Base-by-base conservation (phyloP, 1,284 basidiomycete species). In the Heterobasidion irregulare region DNA sequence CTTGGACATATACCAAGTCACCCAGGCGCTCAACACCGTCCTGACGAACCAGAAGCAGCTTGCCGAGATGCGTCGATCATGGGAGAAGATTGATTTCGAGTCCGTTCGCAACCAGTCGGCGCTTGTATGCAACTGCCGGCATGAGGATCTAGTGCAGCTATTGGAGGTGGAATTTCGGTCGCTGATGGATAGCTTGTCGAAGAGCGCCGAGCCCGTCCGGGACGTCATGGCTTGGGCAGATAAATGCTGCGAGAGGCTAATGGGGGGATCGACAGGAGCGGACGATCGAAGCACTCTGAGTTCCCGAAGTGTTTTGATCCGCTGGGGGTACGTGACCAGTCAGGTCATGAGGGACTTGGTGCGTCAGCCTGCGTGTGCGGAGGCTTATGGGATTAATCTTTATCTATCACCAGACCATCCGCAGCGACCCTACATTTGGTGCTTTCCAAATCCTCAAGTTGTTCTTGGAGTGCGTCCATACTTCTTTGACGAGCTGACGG, bases 31-130 rank as follows among this genome's bases (percentile, higher is more conserved):
- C 50, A 87, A 83, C 62, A 91, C 89, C 26, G 89, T 93, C 57
- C 76, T 92, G 53, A 90, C 86, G 49, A 92, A 90, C 67, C 86
- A 83, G 69, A 90, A 91, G 68, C 89, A 92, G 64, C 77, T 93
- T 55, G 67, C 76, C 6, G 90, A 92, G 62, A 93, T 93, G 90
- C 84, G 86, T 52, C 79, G 86, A 56, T 90, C 90, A 32, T 92
- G 89, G 89, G 76, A 81, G 57, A 89, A 88, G 67, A 83, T 93
- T 47, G 89, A 93, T 65, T 93, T 93, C 60, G 90, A 93, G 68
- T 91, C 89, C 34, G 89, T 93, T 51, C 82, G 91, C 58, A 93
- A 93, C 65, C 90, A 93, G 66, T 89, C 89, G n/a, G 90, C 90
- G 33, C 72, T 93, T 61, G 90, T 92, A 33, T 92, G 90, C 76